Evolutionary conservation across 805 yeast genomes (phyloP).

Genomic region (Cyberlindnera amylophila): DNA sequence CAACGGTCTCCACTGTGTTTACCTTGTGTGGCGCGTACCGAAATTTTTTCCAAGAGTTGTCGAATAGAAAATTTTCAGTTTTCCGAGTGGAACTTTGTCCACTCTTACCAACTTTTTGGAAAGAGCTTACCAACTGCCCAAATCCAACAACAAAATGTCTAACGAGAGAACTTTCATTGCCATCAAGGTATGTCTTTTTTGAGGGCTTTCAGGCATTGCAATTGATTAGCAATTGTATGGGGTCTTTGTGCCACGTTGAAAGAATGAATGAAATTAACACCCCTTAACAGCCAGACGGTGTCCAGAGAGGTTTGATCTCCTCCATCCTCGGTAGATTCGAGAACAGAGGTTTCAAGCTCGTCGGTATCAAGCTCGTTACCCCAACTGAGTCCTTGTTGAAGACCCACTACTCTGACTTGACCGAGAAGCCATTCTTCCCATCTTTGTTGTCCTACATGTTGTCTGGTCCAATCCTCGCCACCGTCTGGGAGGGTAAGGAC

Average conservation of each 20-base stretch:
- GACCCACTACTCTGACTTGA: slow-evolving; percentile 94
- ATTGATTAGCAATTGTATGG: not conserved
- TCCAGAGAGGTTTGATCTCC: slow-evolving; percentile 96
- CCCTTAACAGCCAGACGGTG: slow-evolving; percentile 84
- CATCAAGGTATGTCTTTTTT: slow-evolving; percentile 42
- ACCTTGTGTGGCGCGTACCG: slow-evolving; percentile 2
- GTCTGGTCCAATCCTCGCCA: slow-evolving; percentile 98
- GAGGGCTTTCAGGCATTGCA: not conserved
- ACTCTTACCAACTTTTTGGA: not conserved
- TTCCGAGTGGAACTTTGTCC: slow-evolving; percentile 2
- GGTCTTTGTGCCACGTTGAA: too few species aligned
- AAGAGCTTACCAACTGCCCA: not conserved
- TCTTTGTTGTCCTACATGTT: slow-evolving; percentile 92
- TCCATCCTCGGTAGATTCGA: slow-evolving; percentile 91
- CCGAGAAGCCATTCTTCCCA: slow-evolving; percentile 97
- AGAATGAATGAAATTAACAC: not conserved
- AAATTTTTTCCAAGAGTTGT: not conserved
- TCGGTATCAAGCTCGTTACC: slow-evolving; percentile 85
- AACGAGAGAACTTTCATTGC: slow-evolving; percentile 89
- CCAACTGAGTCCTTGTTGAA: slow-evolving; percentile 87
- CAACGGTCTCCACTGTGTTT: slow-evolving; percentile 1
- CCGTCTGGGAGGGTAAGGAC: slow-evolving; percentile 99
- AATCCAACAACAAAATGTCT: slow-evolving; percentile 23
- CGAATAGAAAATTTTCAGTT: slow-evolving; percentile 7
- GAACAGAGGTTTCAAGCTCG: slow-evolving; percentile 96